Evolutionary conservation across 306 rosid genomes (phyloP).

Genomic region (Vigna nakashimae): DNA sequence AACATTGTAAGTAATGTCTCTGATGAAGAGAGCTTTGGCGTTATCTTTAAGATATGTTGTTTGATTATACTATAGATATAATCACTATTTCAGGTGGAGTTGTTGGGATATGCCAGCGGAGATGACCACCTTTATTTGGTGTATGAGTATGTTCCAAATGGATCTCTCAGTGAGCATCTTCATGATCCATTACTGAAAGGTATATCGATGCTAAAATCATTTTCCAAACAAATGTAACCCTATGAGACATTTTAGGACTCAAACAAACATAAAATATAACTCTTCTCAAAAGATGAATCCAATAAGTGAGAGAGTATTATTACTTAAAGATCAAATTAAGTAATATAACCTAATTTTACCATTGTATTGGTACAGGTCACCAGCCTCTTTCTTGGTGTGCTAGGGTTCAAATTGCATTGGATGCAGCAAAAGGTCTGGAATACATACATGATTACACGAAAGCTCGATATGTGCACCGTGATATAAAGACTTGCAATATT

Average conservation of each 20-base stretch:
- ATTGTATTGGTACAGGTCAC: conserved; percentile 56
- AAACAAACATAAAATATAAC: no score
- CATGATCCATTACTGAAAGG: conserved; percentile 85
- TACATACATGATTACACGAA: conserved; percentile 90
- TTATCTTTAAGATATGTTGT: background rate
- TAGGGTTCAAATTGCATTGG: conserved; percentile 85
- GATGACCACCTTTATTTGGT: conserved; percentile 85
- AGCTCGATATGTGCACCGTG: conserved; percentile 81
- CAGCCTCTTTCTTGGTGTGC: conserved; percentile 86
- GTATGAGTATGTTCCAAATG: conserved; percentile 78
- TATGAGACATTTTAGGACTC: background rate
- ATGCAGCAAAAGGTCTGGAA: conserved; percentile 85
- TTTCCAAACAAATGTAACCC: conserved; percentile 5
- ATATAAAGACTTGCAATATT: conserved; percentile 79
- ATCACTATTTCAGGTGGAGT: conserved; percentile 70
- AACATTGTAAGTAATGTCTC: conserved; percentile 59
- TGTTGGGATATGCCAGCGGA: conserved; percentile 86
- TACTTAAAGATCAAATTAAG: background rate
- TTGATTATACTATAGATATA: conserved; percentile 20
- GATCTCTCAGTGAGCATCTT: conserved; percentile 79
- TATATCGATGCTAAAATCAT: conserved; percentile 25
- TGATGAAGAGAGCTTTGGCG: background rate
- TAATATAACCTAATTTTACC: background rate
- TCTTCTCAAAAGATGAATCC: no score
- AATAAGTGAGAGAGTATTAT: no score